Conservation (phyloP, 2,329 filamentous ascomycete genomes). For the Trichoderma sp. region DNA sequence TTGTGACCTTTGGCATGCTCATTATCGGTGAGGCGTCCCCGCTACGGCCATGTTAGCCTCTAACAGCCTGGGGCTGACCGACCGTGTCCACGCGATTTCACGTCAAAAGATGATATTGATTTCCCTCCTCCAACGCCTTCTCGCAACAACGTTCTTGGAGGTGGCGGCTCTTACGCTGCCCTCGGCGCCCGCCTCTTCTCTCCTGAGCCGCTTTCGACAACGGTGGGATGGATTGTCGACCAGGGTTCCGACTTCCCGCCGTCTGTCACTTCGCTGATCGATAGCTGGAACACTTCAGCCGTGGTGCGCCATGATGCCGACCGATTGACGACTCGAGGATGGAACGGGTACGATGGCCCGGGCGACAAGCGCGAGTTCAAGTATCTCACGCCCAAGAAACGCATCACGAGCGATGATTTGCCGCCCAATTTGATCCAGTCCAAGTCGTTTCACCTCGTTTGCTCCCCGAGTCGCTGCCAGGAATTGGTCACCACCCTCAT, state of each 20-base stretch:
- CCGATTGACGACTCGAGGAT: slow-evolving; percentile 80
- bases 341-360: slow-evolving; percentile 81
- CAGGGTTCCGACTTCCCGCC: slow-evolving; percentile 81
- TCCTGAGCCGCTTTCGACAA: slow-evolving; percentile 60
- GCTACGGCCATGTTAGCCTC: slow-evolving; percentile 5
- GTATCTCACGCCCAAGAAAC: slow-evolving; percentile 83
- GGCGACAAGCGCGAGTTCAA: slow-evolving; percentile 73
- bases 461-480: slow-evolving; percentile 73
- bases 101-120: slow-evolving; percentile 79
- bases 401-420: slow-evolving; percentile 72
- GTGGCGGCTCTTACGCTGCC: slow-evolving; percentile 82
- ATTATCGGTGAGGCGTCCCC: slow-evolving; percentile 58
- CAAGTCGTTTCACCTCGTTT: slow-evolving; percentile 83
- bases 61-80: slow-evolving; percentile 10
- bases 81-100: neutral
- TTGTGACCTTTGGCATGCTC: slow-evolving; percentile 71
- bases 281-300: slow-evolving; percentile 72
- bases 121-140: slow-evolving; percentile 68
- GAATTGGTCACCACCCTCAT: slow-evolving; percentile 72
- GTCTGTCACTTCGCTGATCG: slow-evolving; percentile 60
- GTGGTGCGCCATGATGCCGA: slow-evolving; percentile 63
- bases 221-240: slow-evolving; percentile 89
- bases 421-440: slow-evolving; percentile 64
- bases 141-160: slow-evolving; percentile 76
- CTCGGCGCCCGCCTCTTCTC: slow-evolving; percentile 87